Evolutionary conservation across 805 yeast species (phyloP), one percentile per base, ranked within the genome.

Genomic region (Candida sakaeoensis): DNA sequence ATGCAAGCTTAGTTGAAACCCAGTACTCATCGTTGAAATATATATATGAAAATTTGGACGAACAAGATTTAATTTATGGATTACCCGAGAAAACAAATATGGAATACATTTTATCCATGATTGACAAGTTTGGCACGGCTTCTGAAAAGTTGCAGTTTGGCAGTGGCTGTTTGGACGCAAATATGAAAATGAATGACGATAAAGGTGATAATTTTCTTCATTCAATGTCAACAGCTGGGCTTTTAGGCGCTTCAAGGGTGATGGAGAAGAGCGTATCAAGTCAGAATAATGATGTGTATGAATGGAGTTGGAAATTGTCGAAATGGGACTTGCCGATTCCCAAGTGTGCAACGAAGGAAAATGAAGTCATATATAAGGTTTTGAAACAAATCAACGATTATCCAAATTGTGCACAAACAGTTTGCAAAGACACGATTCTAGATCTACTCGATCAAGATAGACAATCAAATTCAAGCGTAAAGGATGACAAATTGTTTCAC

Each of bases 281-380:
- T 4, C 4, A 8, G 3, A 54, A 52, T 16, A 22, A 27, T 7
- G 55, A 57, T 17, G 42, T 59, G 1, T 84, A 72, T 53, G 79
- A 75, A 42, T 80, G 88, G 77, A 75, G 80, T 1, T 82, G 96
- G 88, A 84, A 84, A 52, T 58, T 90, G 29, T 75, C 73, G 31
- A 75, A 77, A 36, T 90, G 97, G 97, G 83, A 82, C 39, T 44
- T 85, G 1, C 86, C 95, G 0, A 45, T 54, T 0, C 69, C 80
- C 1, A 54, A 52, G 2, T 47, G 43, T 0, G 54, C 72, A 0
- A 19, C 14, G 8, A 57, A 65, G 1, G 74, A 68, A 28, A 68
- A 75, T 33, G 74, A 72, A 32, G 61, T 68, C 2, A 58, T 81
- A 2, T 87, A 82, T 52, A 63, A 66, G 3, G 54, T 77, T 1